phyloP scores from a whole-genome alignment of 768 basidiomycete species.

The Tricholoma sp. region DNA sequence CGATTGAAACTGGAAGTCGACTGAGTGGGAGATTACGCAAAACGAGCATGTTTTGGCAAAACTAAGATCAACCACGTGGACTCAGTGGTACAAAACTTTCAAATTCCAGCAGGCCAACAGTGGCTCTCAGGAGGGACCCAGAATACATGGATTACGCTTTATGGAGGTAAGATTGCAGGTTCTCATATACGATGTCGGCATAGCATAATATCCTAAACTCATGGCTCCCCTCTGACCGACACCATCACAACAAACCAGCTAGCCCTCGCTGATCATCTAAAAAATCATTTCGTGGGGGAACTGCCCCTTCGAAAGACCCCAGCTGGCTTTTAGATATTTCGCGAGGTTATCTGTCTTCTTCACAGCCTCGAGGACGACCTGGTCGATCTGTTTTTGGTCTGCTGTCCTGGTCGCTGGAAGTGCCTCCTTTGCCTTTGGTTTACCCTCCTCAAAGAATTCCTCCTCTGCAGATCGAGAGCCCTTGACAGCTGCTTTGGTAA shows the following conservation, averaged over 20 bases:
- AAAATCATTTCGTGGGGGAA: slow-evolving; percentile 93
- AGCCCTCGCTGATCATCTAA: slow-evolving; percentile 36
- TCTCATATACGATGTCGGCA: slow-evolving; percentile 26
- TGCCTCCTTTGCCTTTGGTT: slow-evolving; percentile 83
- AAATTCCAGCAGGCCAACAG: neutral
- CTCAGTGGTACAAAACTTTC: neutral
- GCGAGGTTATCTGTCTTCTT: slow-evolving; percentile 87
- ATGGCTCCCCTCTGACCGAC: slow-evolving; percentile 8
- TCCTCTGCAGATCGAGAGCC: slow-evolving; percentile 80
- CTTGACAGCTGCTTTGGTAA: slow-evolving; percentile 74
- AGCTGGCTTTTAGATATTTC: slow-evolving; percentile 91
- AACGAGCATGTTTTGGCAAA: slow-evolving; percentile 24
- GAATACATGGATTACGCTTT: slow-evolving; percentile 18
- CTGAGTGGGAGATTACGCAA: slow-evolving; percentile 20
- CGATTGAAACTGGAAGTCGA: slow-evolving; percentile 5
- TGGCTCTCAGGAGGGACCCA: neutral
- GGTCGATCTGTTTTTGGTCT: slow-evolving; percentile 89
- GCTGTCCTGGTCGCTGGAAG: slow-evolving; percentile 83
- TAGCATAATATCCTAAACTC: slow-evolving; percentile 26
- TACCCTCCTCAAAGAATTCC: slow-evolving; percentile 95
- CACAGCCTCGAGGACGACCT: slow-evolving; percentile 72
- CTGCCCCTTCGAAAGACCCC: slow-evolving; percentile 95
- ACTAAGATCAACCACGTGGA: slow-evolving; percentile 9
- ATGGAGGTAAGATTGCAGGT: slow-evolving; percentile 24
- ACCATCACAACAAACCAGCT: slow-evolving; percentile 7